Conservation (phyloP, 371 early-diverging fungal species). For the Saksenaea oblongispora region DNA sequence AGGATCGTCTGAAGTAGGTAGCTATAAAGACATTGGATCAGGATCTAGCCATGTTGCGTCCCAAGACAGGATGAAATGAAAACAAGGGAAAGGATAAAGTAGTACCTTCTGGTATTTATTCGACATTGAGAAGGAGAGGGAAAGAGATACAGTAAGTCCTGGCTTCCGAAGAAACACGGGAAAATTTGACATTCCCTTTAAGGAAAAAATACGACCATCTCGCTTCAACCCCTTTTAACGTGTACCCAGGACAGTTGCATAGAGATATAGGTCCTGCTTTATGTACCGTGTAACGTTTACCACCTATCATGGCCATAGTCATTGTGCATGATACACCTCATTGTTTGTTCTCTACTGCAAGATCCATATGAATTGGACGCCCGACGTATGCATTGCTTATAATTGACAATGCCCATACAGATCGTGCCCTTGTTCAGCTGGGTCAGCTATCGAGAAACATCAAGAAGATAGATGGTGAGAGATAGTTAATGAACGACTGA, state of each 20-base stretch:
- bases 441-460: too few relatives aligned
- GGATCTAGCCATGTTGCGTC: neutral
- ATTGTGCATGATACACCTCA: too few relatives aligned
- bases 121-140: neutral
- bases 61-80: neutral
- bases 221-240: neutral
- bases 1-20: slow-evolving; percentile 1
- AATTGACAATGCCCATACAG: too few relatives aligned
- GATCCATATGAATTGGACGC: too few relatives aligned
- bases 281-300: too few relatives aligned
- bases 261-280: too few relatives aligned
- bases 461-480: too few relatives aligned
- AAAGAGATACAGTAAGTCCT: neutral
- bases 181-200: slow-evolving; percentile 3
- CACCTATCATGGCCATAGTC: too few relatives aligned
- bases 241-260: neutral
- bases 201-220: neutral
- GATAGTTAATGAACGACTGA: too few relatives aligned
- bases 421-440: too few relatives aligned
- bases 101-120: neutral
- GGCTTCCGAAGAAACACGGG: neutral
- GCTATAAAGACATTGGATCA: neutral
- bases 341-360: too few relatives aligned
- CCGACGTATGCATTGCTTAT: too few relatives aligned
- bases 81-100: neutral